Evolutionary conservation across 495 filamentous ascomycete genomes (phyloP), one percentile per base, ranked within the genome.

Genomic region (Trypethelium eluteriae): DNA sequence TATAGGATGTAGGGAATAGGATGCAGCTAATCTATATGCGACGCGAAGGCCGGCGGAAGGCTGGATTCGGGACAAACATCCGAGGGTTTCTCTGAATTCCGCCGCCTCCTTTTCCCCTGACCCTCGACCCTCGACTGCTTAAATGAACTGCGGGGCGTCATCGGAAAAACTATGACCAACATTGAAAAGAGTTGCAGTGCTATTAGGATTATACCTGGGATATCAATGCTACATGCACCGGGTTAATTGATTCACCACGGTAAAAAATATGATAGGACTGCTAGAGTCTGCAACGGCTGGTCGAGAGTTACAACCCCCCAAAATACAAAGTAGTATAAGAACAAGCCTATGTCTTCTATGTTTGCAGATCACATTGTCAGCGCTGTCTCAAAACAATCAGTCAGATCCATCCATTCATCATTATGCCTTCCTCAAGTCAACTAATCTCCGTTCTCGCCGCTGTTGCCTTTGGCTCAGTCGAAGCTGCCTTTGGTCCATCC

Each of bases 401-500:
- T 14, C 53, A 59, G 53, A 7, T 2, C 14, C 53, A 59, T 35
- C 53, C 34, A 7, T 1, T 36, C 53, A 59, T 35, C 53, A 59
- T 35, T 32, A 59, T 59, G 53, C 14, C 53, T 59, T 59, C 53
- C n/a, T 7, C 53, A 36, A 1, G 53, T 36, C 53, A 59, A 36
- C 4, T 59, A 34, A 32, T 59, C 6, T 36, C 53, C 10, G 18
- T 36, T 36, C 53, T 59, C 7, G 53, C 53, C n/a, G 53, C 53
- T 14, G 7, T 36, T 3, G 53, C 53, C 32, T 59, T 59, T 32
- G 14, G 6, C 32, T 59, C 53, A 7, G 53, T 59, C 53, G 53
- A 59, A 32, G 53, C 53, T 59, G 53, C 53, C 32, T 35, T 59
- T 34, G 53, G 53, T 32, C 53, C 53, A 32, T 34, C 44, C 6